Evolutionary conservation across 2,329 filamentous ascomycete species (phyloP), one percentile per base, ranked within the genome.

Genomic region (Neocatenulostroma microsporum): DNA sequence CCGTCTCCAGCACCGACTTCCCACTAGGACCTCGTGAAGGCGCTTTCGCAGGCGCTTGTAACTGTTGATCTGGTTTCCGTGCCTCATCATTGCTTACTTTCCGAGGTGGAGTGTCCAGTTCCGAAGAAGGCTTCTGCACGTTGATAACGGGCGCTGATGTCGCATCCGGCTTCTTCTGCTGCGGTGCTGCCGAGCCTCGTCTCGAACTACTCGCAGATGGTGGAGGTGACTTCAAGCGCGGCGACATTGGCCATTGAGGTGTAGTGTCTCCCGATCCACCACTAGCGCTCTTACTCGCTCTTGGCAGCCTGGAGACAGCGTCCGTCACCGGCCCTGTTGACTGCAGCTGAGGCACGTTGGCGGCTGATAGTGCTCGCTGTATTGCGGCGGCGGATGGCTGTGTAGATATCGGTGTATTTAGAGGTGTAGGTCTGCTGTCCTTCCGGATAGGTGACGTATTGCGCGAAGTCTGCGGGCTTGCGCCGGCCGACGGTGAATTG

Each of bases 191-290:
- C 15, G 67, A 69, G 43, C 65, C 64, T 37, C 62, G 56, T 56
- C 66, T 58, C 20, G 64, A 68, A 34, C 55, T 61, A 3, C 61
- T 59, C 36, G 56, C 53, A 24, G 66, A 56, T 10, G 83, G 82
- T 14, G 84, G 82, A 37, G 84, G 84, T 6, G 84, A 54, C 57
- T 80, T 82, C 46, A 91, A 60, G 44, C 84, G 74, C 30, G 84
- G 84, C 30, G 84, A 88, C 43, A 82, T 64, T 18, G 84, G 82
- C 83, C 84, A 89, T 61, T 80, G 74, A 44, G 77, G 77, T 36
- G 72, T 72, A 40, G 53, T 66, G 36, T 67, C 64, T 31, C 63
- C 62, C 37, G 57, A 57, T 14, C 58, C 61, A 26, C 69, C 67
- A 57, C 33, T 60, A 55, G 44, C 66, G 64, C 59, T 87, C 86